phyloP scores from a whole-genome alignment of 345 rosid species.

The Crucihimalaya himalaica region DNA sequence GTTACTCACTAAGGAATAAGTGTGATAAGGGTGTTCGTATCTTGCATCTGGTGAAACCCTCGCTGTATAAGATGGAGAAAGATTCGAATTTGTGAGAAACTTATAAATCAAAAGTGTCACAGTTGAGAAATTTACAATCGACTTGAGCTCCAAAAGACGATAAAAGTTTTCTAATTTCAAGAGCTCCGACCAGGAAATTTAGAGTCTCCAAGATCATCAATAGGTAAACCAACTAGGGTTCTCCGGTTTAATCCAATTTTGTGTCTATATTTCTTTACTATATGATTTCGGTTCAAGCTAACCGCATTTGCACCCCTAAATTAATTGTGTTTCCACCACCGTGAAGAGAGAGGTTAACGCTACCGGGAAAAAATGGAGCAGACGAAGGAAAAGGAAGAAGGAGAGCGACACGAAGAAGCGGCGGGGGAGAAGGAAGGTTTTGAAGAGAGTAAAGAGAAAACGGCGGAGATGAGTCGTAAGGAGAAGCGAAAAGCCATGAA shows the following conservation, averaged over 20 bases:
- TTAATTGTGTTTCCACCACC: background rate
- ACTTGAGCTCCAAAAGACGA: background rate
- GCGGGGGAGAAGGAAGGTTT: slow-evolving; percentile 11
- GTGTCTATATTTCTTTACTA: background rate
- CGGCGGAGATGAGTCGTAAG: slow-evolving; percentile 51
- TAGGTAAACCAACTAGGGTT: slow-evolving; percentile 17
- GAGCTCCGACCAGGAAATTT: slow-evolving; percentile 6
- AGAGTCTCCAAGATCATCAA: background rate
- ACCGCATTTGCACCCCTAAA: slow-evolving; percentile 5
- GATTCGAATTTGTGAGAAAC: background rate
- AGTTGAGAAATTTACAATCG: background rate
- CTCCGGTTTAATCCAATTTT: slow-evolving; percentile 17
- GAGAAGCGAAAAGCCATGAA: slow-evolving; percentile 81
- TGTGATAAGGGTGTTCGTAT: no score
- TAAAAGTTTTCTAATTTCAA: background rate
- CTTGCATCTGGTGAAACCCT: background rate
- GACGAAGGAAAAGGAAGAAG: background rate
- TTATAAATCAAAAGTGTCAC: background rate
- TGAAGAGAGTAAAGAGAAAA: slow-evolving; percentile 20
- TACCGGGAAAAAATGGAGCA: slow-evolving; percentile 21
- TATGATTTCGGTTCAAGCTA: slow-evolving; percentile 20
- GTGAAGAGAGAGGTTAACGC: slow-evolving; percentile 13
- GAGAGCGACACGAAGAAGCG: slow-evolving; percentile 1
- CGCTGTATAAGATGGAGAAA: slow-evolving; percentile 2
- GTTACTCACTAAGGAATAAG: no score